Evolutionary conservation across 148 eudicot species (phyloP).

Genomic region (Arbutus unedo): DNA sequence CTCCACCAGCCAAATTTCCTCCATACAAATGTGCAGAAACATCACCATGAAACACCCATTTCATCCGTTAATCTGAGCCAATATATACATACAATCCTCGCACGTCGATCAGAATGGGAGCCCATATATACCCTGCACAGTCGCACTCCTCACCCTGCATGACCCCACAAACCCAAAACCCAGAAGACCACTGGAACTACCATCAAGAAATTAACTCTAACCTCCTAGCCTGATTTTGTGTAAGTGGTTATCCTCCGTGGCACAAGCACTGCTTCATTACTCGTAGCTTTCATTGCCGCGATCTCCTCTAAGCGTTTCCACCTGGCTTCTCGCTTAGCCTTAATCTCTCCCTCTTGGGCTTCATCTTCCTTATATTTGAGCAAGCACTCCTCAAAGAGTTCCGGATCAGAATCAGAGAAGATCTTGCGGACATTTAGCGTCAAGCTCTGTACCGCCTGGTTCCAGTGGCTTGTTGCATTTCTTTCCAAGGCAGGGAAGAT

Average conservation of each 20-base stretch:
- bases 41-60: not conserved
- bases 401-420: conserved; percentile 33
- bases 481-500: conserved; percentile 30
- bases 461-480: conserved; percentile 36
- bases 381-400: conserved; percentile 34
- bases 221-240: conserved; percentile 19
- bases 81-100: conserved; percentile 23
- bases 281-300: conserved; percentile 29
- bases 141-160: not conserved
- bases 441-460: conserved; percentile 38
- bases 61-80: not conserved
- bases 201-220: not conserved
- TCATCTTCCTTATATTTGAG: conserved; percentile 31
- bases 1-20: conserved; percentile 11
- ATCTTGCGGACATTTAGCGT: conserved; percentile 33
- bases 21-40: not conserved
- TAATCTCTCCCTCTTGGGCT: conserved; percentile 22
- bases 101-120: not conserved
- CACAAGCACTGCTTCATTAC: conserved; percentile 32
- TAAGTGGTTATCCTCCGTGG: conserved; percentile 1
- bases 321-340: conserved; percentile 27
- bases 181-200: conserved; percentile 2
- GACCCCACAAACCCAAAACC: conserved; percentile 3
- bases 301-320: conserved; percentile 34
- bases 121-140: conserved; percentile 1